Conservation (phyloP, 2,329 filamentous ascomycete genomes). For the Fusarium incarnatum region DNA sequence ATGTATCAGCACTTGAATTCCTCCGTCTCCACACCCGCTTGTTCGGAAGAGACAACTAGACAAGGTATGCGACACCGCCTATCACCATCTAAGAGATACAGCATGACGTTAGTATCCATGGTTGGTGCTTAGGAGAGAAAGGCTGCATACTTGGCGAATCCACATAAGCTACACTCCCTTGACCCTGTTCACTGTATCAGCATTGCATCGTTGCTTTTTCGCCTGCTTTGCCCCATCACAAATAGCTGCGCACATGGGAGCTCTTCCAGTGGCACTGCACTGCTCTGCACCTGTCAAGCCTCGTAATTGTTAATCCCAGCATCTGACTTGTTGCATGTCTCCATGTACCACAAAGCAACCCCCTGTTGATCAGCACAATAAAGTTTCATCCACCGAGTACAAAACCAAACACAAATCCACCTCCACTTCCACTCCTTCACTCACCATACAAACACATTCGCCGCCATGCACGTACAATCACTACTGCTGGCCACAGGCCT, state of each 20-base stretch:
- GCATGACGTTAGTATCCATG: neutral
- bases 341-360: slow-evolving; percentile 19
- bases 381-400: slow-evolving; percentile 7
- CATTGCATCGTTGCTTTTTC: neutral
- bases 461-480: slow-evolving; percentile 30
- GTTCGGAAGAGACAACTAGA: slow-evolving; percentile 25
- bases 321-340: slow-evolving; percentile 14
- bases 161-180: neutral
- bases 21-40: slow-evolving; percentile 26
- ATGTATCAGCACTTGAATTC: slow-evolving; percentile 9
- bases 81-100: slow-evolving; percentile 30
- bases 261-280: neutral
- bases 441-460: neutral
- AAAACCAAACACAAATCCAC: slow-evolving; percentile 32
- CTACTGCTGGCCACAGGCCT: slow-evolving; percentile 39
- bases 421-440: neutral
- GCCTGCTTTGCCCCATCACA: neutral
- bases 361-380: slow-evolving; percentile 28
- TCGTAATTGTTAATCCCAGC: slow-evolving; percentile 20
- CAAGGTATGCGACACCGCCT: slow-evolving; percentile 29
- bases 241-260: neutral
- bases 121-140: slow-evolving; percentile 12
- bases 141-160: slow-evolving; percentile 11
- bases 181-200: slow-evolving; percentile 3
- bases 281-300: neutral